Evolutionary conservation across 768 basidiomycete species (phyloP), one percentile per base, ranked within the genome.

Genomic region (Podaxis sp.): DNA sequence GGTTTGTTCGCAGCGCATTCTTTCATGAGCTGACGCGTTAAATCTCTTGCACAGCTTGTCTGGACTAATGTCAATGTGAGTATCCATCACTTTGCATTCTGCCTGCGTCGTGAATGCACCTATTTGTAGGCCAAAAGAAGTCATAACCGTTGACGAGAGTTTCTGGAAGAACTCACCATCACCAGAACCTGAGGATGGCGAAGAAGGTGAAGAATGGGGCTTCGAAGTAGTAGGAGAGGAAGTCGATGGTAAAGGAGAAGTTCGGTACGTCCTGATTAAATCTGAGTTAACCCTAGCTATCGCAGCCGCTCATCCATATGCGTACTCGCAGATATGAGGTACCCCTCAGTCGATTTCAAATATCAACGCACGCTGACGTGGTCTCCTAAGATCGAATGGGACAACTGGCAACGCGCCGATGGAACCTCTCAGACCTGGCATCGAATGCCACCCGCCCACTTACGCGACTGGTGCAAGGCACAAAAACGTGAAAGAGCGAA

Each of bases 381-480:
- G 4, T 39, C 17, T 19, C 19, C 51, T 51, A 63, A 87, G 84
- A 81, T 84, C 3, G 72, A 76, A 64, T 87, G 86, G 86, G 75
- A 70, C 19, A 72, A 74, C 42, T 87, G 86, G 86, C 39, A 67
- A 2, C 82, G 85, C 26, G 46, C 61, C 1, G 82, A 87, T 66
- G 83, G 80, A 0, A 82, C 85, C 6, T 83, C 81, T 64, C 81
- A 80, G 1, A 86, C 86, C 6, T 87, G 85, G 85, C 70, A 80
- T 42, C 72, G 70, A 69, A 13, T 63, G 65, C 8, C 51, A 65
- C 6, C 63, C 66, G 52, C 44, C 5, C 65, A 71, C 36, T 66
- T 68, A 38, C 53, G 61, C 3, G 5, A 40, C 4, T 85, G 81
- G 81, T 71, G 75, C 9, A 60, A 55, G 15, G 57, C 44, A 8